Conservation (phyloP, 2,329 filamentous ascomycete genomes). For the Sarocladium kiliense region DNA sequence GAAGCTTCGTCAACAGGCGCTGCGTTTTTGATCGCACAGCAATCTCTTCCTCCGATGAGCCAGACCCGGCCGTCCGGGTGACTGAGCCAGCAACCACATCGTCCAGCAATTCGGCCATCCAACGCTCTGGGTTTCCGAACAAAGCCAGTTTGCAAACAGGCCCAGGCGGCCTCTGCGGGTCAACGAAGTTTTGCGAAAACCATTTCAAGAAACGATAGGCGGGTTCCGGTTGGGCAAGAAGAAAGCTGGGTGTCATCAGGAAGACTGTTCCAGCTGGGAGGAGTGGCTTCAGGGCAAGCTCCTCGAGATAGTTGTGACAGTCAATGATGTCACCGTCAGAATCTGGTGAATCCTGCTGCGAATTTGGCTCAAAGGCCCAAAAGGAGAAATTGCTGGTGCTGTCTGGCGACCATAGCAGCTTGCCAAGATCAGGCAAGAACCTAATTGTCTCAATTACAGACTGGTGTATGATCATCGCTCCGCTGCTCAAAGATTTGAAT, state of each 20-base stretch:
- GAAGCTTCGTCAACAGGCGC: neutral
- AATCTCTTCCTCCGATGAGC: neutral
- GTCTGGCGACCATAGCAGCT: constrained; percentile 23
- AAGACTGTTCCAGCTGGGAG: constrained; percentile 27
- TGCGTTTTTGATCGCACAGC: constrained; percentile 5
- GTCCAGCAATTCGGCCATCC: neutral
- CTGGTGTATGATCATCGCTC: constrained; percentile 41
- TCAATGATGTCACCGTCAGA: neutral
- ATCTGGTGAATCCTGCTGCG: neutral
- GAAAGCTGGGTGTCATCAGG: constrained; percentile 37
- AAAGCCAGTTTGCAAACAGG: constrained; percentile 1
- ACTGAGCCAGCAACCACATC: neutral
- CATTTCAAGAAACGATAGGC: constrained; percentile 30
- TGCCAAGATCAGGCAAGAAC: constrained; percentile 31
- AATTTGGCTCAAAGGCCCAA: constrained; percentile 28
- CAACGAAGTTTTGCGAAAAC: constrained; percentile 22
- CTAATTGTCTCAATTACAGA: constrained; percentile 30
- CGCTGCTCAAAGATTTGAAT: constrained; percentile 29
- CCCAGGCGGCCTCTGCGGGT: constrained; percentile 2
- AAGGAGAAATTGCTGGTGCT: constrained; percentile 24
- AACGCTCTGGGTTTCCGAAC: constrained; percentile 4
- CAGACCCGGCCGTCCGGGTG: neutral
- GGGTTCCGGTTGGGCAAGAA: constrained; percentile 30
- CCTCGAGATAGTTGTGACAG: neutral
- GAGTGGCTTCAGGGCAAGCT: constrained; percentile 18